Evolutionary conservation across 352 stramenopile genomes (phyloP).

Genomic region (Phytophthora nicotianae): DNA sequence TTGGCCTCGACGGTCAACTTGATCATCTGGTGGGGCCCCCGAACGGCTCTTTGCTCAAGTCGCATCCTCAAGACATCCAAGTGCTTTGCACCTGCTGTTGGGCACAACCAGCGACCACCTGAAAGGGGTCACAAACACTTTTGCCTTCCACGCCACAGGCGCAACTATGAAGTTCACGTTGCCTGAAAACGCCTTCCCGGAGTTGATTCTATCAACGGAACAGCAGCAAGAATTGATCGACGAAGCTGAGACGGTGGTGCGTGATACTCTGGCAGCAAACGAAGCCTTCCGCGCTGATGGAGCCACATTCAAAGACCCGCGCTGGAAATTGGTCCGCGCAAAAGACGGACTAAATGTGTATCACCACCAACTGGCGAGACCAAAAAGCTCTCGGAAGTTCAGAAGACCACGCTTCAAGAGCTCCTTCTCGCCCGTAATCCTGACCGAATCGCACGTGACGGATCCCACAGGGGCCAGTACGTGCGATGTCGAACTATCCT

Average conservation of each 20-base stretch:
- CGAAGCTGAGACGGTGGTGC: constrained; percentile 2
- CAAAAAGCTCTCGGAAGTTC: not conserved
- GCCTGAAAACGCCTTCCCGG: not conserved
- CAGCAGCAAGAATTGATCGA: constrained; percentile 9
- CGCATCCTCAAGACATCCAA: not conserved
- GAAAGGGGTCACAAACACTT: not conserved
- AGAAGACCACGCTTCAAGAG: not conserved
- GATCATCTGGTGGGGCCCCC: constrained; percentile 6
- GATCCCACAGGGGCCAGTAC: not conserved
- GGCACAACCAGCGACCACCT: too few species aligned
- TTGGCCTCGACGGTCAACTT: not conserved
- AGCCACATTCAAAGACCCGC: not conserved
- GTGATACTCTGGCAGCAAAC: constrained; percentile 2
- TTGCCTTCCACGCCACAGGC: not conserved
- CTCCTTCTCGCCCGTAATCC: not conserved
- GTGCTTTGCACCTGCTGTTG: not conserved
- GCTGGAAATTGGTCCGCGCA: constrained; percentile 2
- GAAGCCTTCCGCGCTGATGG: not conserved
- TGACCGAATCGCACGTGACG: not conserved
- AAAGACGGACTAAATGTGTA: constrained; percentile 6
- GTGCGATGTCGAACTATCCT: not conserved
- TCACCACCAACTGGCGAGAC: not conserved
- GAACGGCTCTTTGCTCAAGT: constrained; percentile 6
- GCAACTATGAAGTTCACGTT: constrained; percentile 5
- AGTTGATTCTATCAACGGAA: not conserved